Evolutionary conservation across 805 yeast genomes (phyloP), one percentile per base, ranked within the genome.

Genomic region (Clavispora asparagi): DNA sequence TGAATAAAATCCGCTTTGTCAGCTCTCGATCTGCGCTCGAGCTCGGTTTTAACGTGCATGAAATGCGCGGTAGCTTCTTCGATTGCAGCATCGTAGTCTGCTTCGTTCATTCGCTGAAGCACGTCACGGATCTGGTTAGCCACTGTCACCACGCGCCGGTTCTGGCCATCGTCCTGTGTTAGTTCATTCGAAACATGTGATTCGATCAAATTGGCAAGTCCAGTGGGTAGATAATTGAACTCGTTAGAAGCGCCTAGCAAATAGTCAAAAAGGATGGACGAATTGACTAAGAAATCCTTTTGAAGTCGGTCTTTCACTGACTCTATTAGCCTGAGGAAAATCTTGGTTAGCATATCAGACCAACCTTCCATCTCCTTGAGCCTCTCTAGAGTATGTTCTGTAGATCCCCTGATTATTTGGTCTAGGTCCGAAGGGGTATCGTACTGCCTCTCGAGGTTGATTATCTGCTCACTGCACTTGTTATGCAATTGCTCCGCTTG

Each of bases 311-410:
- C 79, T 30, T 70, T 73, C 31, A 83, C 60, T 28, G 71, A 57
- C 1, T 64, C 60, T 4, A 81, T 57, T 40, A 70, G 62, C 2
- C 64, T 56, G 13, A 76, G 72, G 46, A 75, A 78, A 0, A 71
- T 47, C 1, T 58, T 44, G 3, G 76, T 64, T 59, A 80, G 79
- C 29, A 59, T 54, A 0, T 67, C 70, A 13, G 68, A 54, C 90
- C 91, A 85, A 4, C 74, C 66, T 30, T 80, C 84, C 53, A 76
- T 60, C 44, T 82, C 84, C 35, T 67, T 57, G 16, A 84, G 59
- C 44, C 72, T 71, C 30, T 65, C 63, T n/a, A 78, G 54, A 4
- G 78, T 69, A n/a, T 70, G 73, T 4, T 62, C 63, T 1, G 77
- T 66, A 6, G 82, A 72, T 13, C 73, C 74, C 28, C 65, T 59